Evolutionary conservation across 495 filamentous ascomycete genomes (phyloP), one percentile per base, ranked within the genome.

Genomic region (Extremus antarcticus): DNA sequence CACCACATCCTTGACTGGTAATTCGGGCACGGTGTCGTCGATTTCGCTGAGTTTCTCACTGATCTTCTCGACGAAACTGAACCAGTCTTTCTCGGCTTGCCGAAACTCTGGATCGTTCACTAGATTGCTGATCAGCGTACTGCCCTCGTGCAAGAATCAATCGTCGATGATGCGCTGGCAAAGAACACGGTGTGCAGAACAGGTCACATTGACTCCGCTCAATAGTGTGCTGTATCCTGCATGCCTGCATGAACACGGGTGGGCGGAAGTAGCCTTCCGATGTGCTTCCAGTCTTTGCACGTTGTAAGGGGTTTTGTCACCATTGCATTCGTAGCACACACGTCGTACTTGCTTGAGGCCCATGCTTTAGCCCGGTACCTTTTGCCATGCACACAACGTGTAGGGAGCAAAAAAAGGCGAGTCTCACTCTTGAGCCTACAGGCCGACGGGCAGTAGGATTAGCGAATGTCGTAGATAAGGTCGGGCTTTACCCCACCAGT

Each of bases 1-100:
- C 62, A 84, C 79, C 61, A 95, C 71, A 65, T 95, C 88, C 62
- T 90, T 88, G 24, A 80, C 71, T 7, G 89, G 88, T 23, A 94
- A 72, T 58, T 91, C 87, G 0, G 89, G 89, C 55, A 95, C 79
- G 8, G 87, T 94, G 19, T 80, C 73, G 64, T 95, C 89, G 25
- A 73, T 71, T 47, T 82, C 81, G 19, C 76, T 72, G 56, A 95
- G 78, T 64, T 83, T 83, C 53, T 82, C 71, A 7, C 84, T 85
- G 21, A 92, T 66, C 39, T 72, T 71, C 53, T 83, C 84, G 23
- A 88, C 78, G 57, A 86, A 95, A 17, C 77, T 77, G 38, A 86
- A 80, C 73, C 85, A 94, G 60, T 95, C 87, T 51, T 83, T 81
- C 55, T 88, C 78, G 2, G 87, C 77, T 55, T 80, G 73, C 55